These are phyloP conservation scores for Moesziomyces antarcticus DNA, from an alignment of 1,284 basidiomycete species.

Conservation along the genomic window DNA sequence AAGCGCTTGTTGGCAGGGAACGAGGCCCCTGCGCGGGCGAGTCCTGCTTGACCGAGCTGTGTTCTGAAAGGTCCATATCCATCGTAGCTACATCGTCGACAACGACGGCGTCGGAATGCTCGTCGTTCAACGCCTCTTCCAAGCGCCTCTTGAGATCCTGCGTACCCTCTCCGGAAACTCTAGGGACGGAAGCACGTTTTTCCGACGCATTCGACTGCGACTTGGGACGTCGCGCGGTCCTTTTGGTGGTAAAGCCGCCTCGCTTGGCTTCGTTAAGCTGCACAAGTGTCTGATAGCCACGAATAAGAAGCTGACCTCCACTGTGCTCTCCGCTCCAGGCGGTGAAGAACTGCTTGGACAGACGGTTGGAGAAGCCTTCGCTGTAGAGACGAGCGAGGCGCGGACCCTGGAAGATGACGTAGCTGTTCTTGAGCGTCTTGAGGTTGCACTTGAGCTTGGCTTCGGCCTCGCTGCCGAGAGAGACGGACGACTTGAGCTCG, in stretches of 20 bases:
- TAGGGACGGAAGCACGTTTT: constrained; percentile 7
- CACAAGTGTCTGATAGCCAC: constrained; percentile 38
- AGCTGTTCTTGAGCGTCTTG: constrained; percentile 63
- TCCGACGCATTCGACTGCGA: constrained; percentile 23
- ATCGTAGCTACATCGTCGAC: constrained; percentile 40
- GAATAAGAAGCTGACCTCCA: constrained; percentile 49
- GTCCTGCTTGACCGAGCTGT: constrained; percentile 1
- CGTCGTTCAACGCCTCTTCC: constrained; percentile 25
- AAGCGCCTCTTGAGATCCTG: constrained; percentile 22
- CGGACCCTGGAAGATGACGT: constrained; percentile 71
- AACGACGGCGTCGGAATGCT: constrained; percentile 17
- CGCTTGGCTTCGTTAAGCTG: constrained; percentile 34
- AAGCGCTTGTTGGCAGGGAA: constrained; percentile 16
- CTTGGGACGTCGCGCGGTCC: neutral
- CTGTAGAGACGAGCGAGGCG: constrained; percentile 69
- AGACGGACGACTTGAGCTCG: constrained; percentile 70
- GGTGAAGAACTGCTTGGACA: constrained; percentile 57
- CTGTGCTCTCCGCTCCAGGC: constrained; percentile 58
- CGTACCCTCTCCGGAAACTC: constrained; percentile 17
- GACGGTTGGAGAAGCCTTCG: constrained; percentile 47
- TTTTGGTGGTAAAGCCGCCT: constrained; percentile 10
- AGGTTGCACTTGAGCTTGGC: constrained; percentile 72
- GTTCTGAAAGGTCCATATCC: constrained; percentile 25
- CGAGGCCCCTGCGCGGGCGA: constrained; percentile 4
- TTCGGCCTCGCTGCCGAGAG: constrained; percentile 70